Conservation (phyloP, 148 eudicot genomes). For the Hydrangea macrophylla region DNA sequence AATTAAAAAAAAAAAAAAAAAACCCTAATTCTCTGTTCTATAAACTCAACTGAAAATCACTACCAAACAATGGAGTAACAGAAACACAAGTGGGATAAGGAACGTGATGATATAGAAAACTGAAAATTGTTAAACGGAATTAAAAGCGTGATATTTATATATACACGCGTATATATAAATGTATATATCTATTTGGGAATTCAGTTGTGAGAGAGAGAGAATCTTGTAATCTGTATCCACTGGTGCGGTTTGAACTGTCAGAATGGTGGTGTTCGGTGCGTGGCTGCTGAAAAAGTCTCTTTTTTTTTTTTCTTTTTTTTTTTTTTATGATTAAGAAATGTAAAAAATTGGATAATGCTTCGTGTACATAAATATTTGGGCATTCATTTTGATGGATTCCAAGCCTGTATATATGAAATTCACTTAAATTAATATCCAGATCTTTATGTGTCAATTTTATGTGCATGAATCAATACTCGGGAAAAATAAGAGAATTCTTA, state of each 20-base stretch:
- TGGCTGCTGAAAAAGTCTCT: background rate
- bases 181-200: background rate
- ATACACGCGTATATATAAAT: background rate
- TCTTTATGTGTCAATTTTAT: too few relatives aligned
- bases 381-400: background rate
- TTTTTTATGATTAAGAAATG: too few relatives aligned
- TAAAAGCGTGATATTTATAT: background rate
- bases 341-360: too few relatives aligned
- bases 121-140: background rate
- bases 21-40: conserved; percentile 5
- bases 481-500: too few relatives aligned
- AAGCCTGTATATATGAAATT: too few relatives aligned
- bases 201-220: too few relatives aligned
- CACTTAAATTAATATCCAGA: too few relatives aligned
- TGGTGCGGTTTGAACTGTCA: background rate
- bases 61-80: background rate
- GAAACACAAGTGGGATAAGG: background rate
- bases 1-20: background rate
- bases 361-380: too few relatives aligned
- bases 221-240: background rate
- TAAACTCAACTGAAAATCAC: background rate
- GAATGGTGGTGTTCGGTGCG: background rate
- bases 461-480: too few relatives aligned
- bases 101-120: background rate
- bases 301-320: too few relatives aligned